phyloP scores from a whole-genome alignment of 345 rosid genomes.

The Euphorbia lathyris region DNA sequence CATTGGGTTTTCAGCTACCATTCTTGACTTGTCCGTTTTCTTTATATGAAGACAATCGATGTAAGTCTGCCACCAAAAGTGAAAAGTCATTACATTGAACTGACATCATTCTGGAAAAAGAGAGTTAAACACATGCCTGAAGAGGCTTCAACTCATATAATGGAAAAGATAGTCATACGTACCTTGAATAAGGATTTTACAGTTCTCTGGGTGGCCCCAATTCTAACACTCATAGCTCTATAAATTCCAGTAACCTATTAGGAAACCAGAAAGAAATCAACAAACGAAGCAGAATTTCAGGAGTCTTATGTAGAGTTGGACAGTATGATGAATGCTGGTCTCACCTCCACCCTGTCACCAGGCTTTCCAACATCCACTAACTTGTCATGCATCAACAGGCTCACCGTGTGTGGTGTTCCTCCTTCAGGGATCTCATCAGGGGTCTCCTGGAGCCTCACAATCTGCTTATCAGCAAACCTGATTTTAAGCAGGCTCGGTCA shows the following conservation, averaged over 20 bases:
- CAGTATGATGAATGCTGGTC: not conserved
- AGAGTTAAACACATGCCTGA: not conserved
- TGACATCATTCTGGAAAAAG: slow-evolving; percentile 5
- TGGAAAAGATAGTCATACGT: slow-evolving; percentile 16
- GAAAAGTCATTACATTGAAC: slow-evolving; percentile 14
- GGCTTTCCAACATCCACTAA: slow-evolving; percentile 94
- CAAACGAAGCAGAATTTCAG: slow-evolving; percentile 6
- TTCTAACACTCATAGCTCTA: slow-evolving; percentile 91
- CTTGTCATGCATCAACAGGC: slow-evolving; percentile 96
- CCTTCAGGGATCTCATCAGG: slow-evolving; percentile 98
- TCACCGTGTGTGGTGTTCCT: slow-evolving; percentile 97
- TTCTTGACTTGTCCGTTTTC: slow-evolving; percentile 78
- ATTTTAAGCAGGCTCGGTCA: slow-evolving; percentile 1
- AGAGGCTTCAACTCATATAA: slow-evolving; percentile 3
- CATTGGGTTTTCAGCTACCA: slow-evolving; percentile 72
- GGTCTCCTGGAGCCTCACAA: slow-evolving; percentile 97
- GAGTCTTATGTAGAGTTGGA: not conserved
- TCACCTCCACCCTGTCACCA: slow-evolving; percentile 96
- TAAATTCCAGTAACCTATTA: slow-evolving; percentile 84
- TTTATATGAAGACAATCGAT: slow-evolving; percentile 92
- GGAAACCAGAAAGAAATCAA: slow-evolving; percentile 13
- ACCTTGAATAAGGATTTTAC: slow-evolving; percentile 95
- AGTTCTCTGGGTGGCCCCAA: slow-evolving; percentile 83
- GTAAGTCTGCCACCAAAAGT: slow-evolving; percentile 57
- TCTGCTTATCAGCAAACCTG: slow-evolving; percentile 98